Evolutionary conservation across 1,139 yeast species (phyloP), one percentile per base, ranked within the genome.

Genomic region (Williopsis jadinii): DNA sequence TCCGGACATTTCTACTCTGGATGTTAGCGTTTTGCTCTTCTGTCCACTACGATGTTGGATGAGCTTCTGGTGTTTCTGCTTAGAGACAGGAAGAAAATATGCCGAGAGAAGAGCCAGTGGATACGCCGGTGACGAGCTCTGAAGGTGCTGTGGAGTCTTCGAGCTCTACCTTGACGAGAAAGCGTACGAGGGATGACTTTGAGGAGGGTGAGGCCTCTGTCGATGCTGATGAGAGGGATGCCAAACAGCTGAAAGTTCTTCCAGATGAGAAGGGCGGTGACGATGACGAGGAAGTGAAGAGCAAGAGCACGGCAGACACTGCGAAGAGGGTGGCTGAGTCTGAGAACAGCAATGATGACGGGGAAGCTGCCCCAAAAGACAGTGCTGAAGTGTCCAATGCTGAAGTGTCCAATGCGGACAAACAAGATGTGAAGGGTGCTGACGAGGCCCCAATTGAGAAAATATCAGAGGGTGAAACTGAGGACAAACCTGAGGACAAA

Each of bases 281-380:
- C 2, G 9, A 29, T 13, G 14, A 33, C 35, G 37, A 36, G 29
- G 28, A 31, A 10, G 41, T 36, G 24, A 12, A 35, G 15, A 40
- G 35, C 15, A 35, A 19, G 24, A 19, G 24, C 24, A 6, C 24
- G 6, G 24, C 6, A 19, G 24, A 19, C 24, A 19, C 24, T 6
- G 24, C 6, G 24, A 19, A 19, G 24, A 6, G 6, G 4, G 34
- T 40, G 2, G 41, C 38, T 46, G 95, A 86, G 57, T 85, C 88
- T 42, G 96, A 88, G 60, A 70, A 87, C 53, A 83, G 95, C 3
- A 87, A 84, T 53, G 69, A 77, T 46, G 24, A 19, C 4, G 24
- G 24, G 24, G 24, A 19, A 19, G 4, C 24, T 19, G 24, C 24
- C 6, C 24, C 6, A 19, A 19, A 19, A 19, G 24, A 19, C 24